Base-by-base conservation (phyloP, 2,329 filamentous ascomycete species). In the Didymella exigua region DNA sequence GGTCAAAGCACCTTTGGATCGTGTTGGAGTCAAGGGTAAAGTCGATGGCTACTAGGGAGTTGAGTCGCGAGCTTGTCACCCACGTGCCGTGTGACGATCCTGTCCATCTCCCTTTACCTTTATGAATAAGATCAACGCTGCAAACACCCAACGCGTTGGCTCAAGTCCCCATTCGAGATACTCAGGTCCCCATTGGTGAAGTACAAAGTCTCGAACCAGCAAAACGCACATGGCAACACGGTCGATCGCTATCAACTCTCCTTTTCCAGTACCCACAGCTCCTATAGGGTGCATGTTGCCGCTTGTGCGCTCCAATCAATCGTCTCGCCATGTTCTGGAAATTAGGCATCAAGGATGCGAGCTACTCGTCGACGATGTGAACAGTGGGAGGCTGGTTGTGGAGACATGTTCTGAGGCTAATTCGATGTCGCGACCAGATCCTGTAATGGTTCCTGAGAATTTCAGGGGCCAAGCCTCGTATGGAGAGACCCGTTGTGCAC, bases 171-270 rank as follows among this genome's bases (percentile, higher is more conserved):
- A 31, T 55, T 50, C 14, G 52, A 61, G 36, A 18, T 54, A 24
- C 34, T 18, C 29, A 43, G 23, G 38, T 54, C 54, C 63, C 54
- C 53, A 47, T 62, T 57, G 8, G 46, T 57, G 27, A 46, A 29
- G 34, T 11, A 36, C 27, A 33, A 19, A 23, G n/a, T 49, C 55
- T 61, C 54, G 38, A 58, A 55, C 24, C 23, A 59, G 51, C 27
- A 42, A 57, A 42, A 41, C 46, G 51, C 46, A 51, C 55, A 58
- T 63, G 53, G 51, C 53, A 43, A 50, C 41, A 46, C 18, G 42
- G 52, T 27, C 52, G 52, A 55, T 55, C 52, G 30, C 47, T 36
- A 54, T 54, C 52, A 61, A 58, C 33, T 50, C 46, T 53, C 29
- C 47, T 51, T 14, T 45, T 46, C 49, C 24, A 50, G 49, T 31